phyloP scores from a whole-genome alignment of 805 yeast species.

The Metahyphopichia silvanorum region DNA sequence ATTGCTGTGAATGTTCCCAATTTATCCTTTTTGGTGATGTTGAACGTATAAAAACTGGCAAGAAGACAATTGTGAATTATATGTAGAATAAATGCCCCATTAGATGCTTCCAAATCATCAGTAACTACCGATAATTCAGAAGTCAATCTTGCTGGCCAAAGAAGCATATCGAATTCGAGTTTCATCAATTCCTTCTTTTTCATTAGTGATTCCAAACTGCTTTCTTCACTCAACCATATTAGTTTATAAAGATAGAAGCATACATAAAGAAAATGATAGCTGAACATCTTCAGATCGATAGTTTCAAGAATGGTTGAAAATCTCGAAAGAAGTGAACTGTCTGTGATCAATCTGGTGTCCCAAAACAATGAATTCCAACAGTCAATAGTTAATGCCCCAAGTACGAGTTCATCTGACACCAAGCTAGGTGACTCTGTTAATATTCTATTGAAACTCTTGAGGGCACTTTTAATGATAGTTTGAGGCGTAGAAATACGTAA shows the following conservation, averaged over 20 bases:
- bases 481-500: constrained; percentile 8
- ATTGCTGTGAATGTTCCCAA: constrained; percentile 13
- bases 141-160: constrained; percentile 19
- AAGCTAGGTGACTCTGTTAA: constrained; percentile 2
- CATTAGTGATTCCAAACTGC: constrained; percentile 4
- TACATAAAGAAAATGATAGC: constrained; percentile 12
- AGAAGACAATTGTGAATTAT: constrained; percentile 16
- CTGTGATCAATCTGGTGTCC: constrained; percentile 7
- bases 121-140: constrained; percentile 14
- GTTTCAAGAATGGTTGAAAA: no score
- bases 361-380: constrained; percentile 13
- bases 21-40: constrained; percentile 7
- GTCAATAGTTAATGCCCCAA: constrained; percentile 16
- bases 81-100: constrained; percentile 17
- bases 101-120: constrained; percentile 16
- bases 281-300: no score
- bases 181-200: constrained; percentile 9
- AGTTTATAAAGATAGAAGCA: constrained; percentile 12
- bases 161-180: constrained; percentile 18
- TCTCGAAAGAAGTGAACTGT: constrained; percentile 2
- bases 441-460: constrained; percentile 11
- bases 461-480: constrained; percentile 4
- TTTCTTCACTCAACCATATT: constrained; percentile 9
- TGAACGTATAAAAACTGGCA: constrained; percentile 12
- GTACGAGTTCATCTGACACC: constrained; percentile 7